Conservation (phyloP, 441 rosid genomes). For the Aleurites moluccanus region DNA sequence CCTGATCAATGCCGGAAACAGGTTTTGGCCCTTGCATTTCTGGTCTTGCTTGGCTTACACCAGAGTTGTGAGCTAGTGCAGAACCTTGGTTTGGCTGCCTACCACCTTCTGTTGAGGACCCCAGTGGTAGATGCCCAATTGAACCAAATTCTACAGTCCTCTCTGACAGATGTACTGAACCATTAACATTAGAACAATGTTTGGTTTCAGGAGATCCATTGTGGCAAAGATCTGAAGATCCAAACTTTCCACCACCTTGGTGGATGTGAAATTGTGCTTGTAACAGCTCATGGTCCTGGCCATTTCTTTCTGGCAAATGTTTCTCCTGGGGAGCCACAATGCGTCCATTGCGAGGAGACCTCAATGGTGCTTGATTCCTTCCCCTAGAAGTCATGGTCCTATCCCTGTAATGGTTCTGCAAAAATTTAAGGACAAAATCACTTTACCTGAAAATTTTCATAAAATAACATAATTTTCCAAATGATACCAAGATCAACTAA, state of each 20-base stretch:
- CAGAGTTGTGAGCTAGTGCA: slow-evolving; percentile 29
- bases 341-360: slow-evolving; percentile 66
- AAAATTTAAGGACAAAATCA: slow-evolving; percentile 29
- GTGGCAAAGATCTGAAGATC: slow-evolving; percentile 39
- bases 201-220: slow-evolving; percentile 40
- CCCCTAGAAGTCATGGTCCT: slow-evolving; percentile 45
- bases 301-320: slow-evolving; percentile 45
- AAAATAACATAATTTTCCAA: slow-evolving; percentile 1
- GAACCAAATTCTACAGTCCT: slow-evolving; percentile 45
- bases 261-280: slow-evolving; percentile 31
- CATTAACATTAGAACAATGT: slow-evolving; percentile 40
- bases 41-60: slow-evolving; percentile 24
- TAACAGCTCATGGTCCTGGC: slow-evolving; percentile 39
- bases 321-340: slow-evolving; percentile 36
- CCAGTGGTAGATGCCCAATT: slow-evolving; percentile 29
- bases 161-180: slow-evolving; percentile 40
- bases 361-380: slow-evolving; percentile 45
- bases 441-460: slow-evolving; percentile 17
- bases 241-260: slow-evolving; percentile 40
- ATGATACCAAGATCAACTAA: slow-evolving; percentile 5
- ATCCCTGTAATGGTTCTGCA: slow-evolving; percentile 80
- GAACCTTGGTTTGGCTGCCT: slow-evolving; percentile 28
- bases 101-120: slow-evolving; percentile 31
- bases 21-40: slow-evolving; percentile 40
- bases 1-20: slow-evolving; percentile 36